Conservation (phyloP, 176 grass and related monocot species). For the Zoysia pacifica region DNA sequence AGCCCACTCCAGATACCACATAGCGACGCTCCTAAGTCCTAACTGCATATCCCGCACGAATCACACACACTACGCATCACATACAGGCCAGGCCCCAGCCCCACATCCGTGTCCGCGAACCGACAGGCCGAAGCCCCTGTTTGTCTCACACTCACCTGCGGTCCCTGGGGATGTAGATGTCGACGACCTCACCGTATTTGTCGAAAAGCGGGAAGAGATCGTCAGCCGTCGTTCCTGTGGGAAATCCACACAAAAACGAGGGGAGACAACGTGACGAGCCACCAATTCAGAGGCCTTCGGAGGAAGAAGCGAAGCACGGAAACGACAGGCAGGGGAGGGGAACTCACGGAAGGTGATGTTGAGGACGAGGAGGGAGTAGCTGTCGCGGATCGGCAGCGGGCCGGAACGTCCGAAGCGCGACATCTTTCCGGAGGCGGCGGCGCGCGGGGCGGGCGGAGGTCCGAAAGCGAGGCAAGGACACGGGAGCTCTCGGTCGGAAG, state of each 20-base stretch:
- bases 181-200: constrained; percentile 84
- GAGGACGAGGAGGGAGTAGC: constrained; percentile 93
- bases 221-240: constrained; percentile 79
- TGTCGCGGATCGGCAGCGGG: constrained; percentile 79
- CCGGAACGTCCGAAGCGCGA: constrained; percentile 92
- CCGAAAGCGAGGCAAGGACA: not conserved
- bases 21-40: not conserved
- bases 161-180: constrained; percentile 92
- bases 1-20: not conserved
- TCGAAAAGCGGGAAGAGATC: constrained; percentile 96
- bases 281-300: not conserved
- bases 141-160: constrained; percentile 65
- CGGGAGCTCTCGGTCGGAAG: not conserved
- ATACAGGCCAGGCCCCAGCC: not conserved
- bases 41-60: not conserved
- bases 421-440: constrained; percentile 50
- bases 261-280: not conserved
- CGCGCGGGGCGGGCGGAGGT: not conserved
- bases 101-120: not conserved
- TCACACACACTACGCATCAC: not conserved
- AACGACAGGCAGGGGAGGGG: not conserved
- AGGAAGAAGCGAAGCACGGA: not conserved
- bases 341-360: constrained; percentile 87
- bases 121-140: not conserved
- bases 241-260: not conserved